phyloP scores from a whole-genome alignment of 164 flowering plant species.

The Piper longum region DNA sequence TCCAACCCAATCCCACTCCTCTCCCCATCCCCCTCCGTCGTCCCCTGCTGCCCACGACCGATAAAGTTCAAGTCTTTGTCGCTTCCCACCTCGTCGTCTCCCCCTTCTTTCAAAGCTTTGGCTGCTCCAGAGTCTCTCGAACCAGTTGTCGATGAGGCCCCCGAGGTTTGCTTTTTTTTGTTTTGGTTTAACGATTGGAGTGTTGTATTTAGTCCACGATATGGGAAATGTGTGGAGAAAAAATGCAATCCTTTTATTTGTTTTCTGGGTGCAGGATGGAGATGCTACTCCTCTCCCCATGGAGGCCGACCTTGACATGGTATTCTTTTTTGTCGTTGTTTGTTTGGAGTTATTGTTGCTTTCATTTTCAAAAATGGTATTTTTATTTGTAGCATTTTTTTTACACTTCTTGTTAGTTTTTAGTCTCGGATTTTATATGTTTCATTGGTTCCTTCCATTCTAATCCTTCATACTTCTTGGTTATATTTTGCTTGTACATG shows the following conservation, averaged over 20 bases:
- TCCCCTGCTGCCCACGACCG: constrained; percentile 1
- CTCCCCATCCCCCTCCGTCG: no score
- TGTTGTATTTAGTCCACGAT: constrained; percentile 2
- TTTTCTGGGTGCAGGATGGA: constrained; percentile 16
- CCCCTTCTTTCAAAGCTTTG: constrained; percentile 19
- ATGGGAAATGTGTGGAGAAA: neutral
- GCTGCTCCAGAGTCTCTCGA: constrained; percentile 63
- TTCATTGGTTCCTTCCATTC: neutral
- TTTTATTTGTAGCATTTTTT: neutral
- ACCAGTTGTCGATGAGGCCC: constrained; percentile 9
- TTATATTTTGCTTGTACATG: neutral
- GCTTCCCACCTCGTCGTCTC: neutral
- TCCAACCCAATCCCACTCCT: no score
- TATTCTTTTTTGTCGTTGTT: constrained; percentile 7
- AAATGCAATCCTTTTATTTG: neutral
- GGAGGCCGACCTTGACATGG: constrained; percentile 49
- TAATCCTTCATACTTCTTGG: neutral
- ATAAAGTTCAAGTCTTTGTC: constrained; percentile 9
- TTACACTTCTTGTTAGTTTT: neutral
- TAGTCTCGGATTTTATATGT: neutral
- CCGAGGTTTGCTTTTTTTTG: neutral
- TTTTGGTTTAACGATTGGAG: neutral
- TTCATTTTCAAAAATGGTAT: no score
- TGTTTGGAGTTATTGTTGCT: neutral
- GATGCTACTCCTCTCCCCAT: constrained; percentile 26